Evolutionary conservation across 139 green algal genomes (phyloP).

Genomic region (Axilococcus clingmanii): DNA sequence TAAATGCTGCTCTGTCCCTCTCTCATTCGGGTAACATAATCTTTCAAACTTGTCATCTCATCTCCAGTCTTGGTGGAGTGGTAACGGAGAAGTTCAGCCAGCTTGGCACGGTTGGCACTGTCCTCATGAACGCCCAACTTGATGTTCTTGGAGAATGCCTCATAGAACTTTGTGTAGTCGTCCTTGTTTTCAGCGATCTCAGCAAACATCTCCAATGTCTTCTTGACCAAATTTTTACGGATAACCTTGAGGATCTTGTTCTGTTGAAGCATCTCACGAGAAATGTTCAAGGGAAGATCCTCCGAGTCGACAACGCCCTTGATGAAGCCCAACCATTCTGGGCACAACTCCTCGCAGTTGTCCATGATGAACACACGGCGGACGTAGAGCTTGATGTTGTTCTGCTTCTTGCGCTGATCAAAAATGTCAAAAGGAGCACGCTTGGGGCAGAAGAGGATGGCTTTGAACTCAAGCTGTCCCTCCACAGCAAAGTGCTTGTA

Average conservation of each 20-base stretch:
- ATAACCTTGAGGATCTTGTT: constrained; percentile 99
- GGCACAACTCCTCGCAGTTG: constrained; percentile 99
- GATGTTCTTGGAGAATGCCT: constrained; percentile 99
- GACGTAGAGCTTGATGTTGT: constrained; percentile 99
- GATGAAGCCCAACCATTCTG: constrained; percentile 91
- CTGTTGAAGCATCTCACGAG: constrained; percentile 98
- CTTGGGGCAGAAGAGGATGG: constrained; percentile 80
- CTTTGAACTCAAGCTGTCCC: constrained; percentile 99
- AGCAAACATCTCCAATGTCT: constrained; percentile 61
- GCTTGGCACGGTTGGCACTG: constrained; percentile 90
- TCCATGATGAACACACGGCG: constrained; percentile 99
- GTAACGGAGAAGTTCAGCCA: constrained; percentile 92
- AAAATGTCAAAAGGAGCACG: constrained; percentile 99
- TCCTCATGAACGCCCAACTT: constrained; percentile 98
- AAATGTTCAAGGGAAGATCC: constrained; percentile 99
- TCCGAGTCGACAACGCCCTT: constrained; percentile 98
- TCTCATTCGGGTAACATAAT: constrained; percentile 99
- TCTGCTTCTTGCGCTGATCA: constrained; percentile 85
- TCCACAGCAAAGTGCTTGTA: constrained; percentile 98
- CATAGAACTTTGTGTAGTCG: constrained; percentile 99
- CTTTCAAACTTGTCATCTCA: constrained; percentile 95
- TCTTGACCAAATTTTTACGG: constrained; percentile 99
- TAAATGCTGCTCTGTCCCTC: constrained; percentile 97
- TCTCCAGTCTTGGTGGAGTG: constrained; percentile 96
- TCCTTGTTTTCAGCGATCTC: constrained; percentile 99